Conservation (phyloP, 75 land plant genomes). For the Sequoiadendron giganteum region DNA sequence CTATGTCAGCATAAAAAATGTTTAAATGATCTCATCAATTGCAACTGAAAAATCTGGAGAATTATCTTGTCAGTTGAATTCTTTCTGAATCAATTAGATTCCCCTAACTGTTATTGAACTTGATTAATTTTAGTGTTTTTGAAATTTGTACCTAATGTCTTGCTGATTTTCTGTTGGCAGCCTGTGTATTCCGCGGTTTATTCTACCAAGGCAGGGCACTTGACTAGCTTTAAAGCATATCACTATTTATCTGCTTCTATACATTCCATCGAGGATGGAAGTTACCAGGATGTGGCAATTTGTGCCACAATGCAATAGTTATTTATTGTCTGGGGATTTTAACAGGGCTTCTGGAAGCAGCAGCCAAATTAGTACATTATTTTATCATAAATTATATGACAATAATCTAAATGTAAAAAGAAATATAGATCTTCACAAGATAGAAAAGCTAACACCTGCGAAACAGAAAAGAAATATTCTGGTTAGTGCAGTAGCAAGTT, state of each 20-base stretch:
- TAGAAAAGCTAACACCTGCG: neutral
- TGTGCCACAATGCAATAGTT: conserved; percentile 3
- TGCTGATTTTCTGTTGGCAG: conserved; percentile 3
- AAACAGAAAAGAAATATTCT: neutral
- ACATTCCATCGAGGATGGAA: conserved; percentile 1
- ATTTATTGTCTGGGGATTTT: neutral
- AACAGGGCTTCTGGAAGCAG: conserved; percentile 2
- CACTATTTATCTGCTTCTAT: neutral
- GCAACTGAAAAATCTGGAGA: neutral
- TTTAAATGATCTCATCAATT: neutral
- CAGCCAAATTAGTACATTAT: neutral
- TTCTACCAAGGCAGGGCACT: neutral
- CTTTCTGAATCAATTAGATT: neutral
- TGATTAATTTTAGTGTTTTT: neutral
- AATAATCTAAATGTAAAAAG: conserved; percentile 1
- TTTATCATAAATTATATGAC: neutral
- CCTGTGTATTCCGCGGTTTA: neutral
- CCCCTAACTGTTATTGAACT: neutral
- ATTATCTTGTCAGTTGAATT: neutral
- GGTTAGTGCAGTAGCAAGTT: conserved; percentile 3
- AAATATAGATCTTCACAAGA: neutral
- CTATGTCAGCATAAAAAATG: neutral
- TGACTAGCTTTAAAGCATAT: conserved; percentile 4
- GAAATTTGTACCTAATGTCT: neutral
- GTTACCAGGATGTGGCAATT: neutral